Percentiles rank a stretch among this genome's conserved stretches.
phyloP scores from a whole-genome alignment of 2,329 filamentous ascomycete genomes.

The Metarhizium humberi region DNA sequence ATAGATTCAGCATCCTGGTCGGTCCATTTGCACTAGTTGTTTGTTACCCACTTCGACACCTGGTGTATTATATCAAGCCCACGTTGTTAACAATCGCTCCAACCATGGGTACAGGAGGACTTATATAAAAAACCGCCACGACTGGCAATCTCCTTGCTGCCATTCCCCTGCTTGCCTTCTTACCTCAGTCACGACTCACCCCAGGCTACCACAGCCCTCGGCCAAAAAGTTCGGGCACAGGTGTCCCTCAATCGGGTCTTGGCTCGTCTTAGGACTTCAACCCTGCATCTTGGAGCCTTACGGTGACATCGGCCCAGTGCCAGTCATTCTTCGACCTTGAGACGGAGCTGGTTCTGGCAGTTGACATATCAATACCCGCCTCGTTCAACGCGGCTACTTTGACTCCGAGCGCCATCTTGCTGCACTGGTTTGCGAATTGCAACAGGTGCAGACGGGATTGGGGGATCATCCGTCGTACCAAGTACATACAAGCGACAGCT shows the following conservation, averaged over 20 bases:
- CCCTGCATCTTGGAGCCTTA: background rate
- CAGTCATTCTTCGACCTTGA: background rate
- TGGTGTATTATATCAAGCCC: background rate
- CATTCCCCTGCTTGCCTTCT: background rate
- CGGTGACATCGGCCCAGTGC: background rate
- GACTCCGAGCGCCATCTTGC: background rate
- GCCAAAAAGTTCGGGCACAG: too few species aligned
- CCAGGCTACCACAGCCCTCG: too few species aligned
- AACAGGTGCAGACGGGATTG: background rate
- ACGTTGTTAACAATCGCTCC: background rate
- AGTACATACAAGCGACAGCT: background rate
- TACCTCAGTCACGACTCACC: too few species aligned
- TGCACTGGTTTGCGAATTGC: background rate
- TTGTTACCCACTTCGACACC: background rate
- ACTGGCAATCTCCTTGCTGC: background rate
- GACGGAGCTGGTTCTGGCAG: background rate
- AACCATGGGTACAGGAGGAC: background rate
- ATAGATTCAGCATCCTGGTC: background rate
- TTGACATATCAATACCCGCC: background rate
- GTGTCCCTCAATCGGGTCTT: too few species aligned
- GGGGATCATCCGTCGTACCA: background rate
- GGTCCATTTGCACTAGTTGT: background rate
- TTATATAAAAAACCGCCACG: background rate
- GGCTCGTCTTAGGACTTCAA: too few species aligned
- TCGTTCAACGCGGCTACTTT: background rate